These are phyloP conservation scores for Hymenochaete sp. DNA, from an alignment of 1,284 basidiomycete species.

Conservation along the genomic window DNA sequence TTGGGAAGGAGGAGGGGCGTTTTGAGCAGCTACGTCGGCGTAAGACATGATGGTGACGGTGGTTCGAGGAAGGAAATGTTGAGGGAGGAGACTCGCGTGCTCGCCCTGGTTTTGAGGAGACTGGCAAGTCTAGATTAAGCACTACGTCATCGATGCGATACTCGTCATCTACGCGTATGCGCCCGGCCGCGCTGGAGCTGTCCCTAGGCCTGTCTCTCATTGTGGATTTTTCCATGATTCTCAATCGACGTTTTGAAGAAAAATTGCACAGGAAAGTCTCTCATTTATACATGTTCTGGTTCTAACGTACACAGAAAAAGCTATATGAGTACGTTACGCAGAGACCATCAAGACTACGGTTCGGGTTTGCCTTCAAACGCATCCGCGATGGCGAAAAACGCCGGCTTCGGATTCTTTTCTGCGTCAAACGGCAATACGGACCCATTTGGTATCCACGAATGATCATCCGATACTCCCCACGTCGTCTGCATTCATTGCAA, in stretches of 20 bases:
- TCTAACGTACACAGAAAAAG: too few species aligned
- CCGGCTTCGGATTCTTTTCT: slow-evolving; percentile 15
- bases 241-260: neutral
- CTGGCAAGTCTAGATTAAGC: too few species aligned
- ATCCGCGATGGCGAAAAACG: slow-evolving; percentile 17
- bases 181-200: too few species aligned
- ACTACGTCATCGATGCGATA: too few species aligned
- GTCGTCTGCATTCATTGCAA: slow-evolving; percentile 3
- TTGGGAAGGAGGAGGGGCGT: slow-evolving; percentile 39
- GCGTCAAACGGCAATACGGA: slow-evolving; percentile 13
- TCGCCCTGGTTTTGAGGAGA: too few species aligned
- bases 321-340: too few species aligned
- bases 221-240: too few species aligned
- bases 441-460: slow-evolving; percentile 16
- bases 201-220: too few species aligned
- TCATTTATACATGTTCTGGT: neutral
- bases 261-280: neutral
- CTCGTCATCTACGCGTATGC: too few species aligned
- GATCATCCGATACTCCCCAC: slow-evolving; percentile 18
- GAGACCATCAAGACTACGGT: too few species aligned
- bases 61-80: neutral
- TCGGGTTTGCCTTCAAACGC: slow-evolving; percentile 13
- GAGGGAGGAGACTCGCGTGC: too few species aligned
- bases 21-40: slow-evolving; percentile 52
- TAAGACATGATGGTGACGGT: slow-evolving; percentile 55